Conservation (phyloP, 257 asterid species). For the Linderniella brevidens region DNA sequence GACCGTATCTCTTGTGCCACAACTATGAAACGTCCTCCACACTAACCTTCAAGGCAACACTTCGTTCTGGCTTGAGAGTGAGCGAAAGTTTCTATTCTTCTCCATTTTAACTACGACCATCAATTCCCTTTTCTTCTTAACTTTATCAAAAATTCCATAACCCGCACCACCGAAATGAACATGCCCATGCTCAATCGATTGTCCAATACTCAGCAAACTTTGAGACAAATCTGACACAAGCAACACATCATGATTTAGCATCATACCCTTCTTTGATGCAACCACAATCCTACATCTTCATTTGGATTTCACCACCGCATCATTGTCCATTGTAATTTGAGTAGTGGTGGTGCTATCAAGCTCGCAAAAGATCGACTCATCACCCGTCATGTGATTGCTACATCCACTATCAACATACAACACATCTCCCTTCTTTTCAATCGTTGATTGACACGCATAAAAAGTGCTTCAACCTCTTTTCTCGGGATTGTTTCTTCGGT, state of each 20-base stretch:
- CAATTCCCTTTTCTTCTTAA: no score
- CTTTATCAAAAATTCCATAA: background rate
- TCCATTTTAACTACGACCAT: background rate
- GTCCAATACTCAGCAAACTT: background rate
- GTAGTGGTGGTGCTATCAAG: background rate
- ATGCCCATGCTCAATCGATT: background rate
- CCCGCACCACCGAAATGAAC: background rate
- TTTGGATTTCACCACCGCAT: background rate
- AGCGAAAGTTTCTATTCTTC: background rate
- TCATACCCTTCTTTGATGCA: no score
- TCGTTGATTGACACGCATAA: no score
- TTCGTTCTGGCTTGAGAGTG: background rate
- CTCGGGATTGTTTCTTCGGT: no score
- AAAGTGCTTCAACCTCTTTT: no score
- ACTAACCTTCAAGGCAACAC: background rate
- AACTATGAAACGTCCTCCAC: background rate
- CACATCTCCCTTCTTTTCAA: no score
- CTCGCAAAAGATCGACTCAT: background rate
- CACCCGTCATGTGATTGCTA: background rate
- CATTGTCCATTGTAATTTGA: background rate
- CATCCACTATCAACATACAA: no score
- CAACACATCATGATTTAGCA: background rate
- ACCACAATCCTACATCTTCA: background rate
- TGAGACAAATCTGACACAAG: background rate
- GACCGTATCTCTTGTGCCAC: background rate